Evolutionary conservation across 192 early-diverging fungal genomes (phyloP).

Genomic region (Powellomyces hirtus): DNA sequence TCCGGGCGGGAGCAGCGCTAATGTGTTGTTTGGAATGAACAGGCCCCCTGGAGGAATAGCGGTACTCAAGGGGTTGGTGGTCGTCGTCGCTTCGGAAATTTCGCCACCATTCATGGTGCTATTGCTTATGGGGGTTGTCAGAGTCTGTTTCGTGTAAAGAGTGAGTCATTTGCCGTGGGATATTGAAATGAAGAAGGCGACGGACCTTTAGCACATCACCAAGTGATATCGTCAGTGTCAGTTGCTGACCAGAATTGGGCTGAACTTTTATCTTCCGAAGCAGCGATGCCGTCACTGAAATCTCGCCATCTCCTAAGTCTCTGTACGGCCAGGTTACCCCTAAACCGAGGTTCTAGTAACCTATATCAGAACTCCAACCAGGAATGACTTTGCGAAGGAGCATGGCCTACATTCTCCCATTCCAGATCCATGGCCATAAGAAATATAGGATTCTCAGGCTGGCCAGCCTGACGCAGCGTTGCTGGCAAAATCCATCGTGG

Average conservation of each 20-base stretch:
- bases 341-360: constrained; percentile 23
- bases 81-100: too few species aligned
- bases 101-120: too few species aligned
- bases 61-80: background rate
- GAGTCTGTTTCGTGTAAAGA: too few species aligned
- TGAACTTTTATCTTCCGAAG: constrained; percentile 19
- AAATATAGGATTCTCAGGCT: constrained; percentile 1
- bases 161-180: too few species aligned
- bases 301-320: constrained; percentile 22
- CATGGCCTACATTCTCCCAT: constrained; percentile 20
- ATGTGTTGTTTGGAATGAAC: background rate
- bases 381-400: background rate
- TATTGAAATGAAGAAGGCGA: too few species aligned
- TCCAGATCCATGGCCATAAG: constrained; percentile 25
- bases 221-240: constrained; percentile 18
- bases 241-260: constrained; percentile 20
- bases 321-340: constrained; percentile 28
- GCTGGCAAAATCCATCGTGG: constrained; percentile 35
- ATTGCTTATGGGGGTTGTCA: too few species aligned
- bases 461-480: background rate
- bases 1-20: background rate
- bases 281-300: constrained; percentile 21
- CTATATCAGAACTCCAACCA: background rate
- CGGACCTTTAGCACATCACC: constrained; percentile 13
- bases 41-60: constrained; percentile 7